Evolutionary conservation across 2,329 filamentous ascomycete species (phyloP).

Genomic region (Claviceps lovelessii): DNA sequence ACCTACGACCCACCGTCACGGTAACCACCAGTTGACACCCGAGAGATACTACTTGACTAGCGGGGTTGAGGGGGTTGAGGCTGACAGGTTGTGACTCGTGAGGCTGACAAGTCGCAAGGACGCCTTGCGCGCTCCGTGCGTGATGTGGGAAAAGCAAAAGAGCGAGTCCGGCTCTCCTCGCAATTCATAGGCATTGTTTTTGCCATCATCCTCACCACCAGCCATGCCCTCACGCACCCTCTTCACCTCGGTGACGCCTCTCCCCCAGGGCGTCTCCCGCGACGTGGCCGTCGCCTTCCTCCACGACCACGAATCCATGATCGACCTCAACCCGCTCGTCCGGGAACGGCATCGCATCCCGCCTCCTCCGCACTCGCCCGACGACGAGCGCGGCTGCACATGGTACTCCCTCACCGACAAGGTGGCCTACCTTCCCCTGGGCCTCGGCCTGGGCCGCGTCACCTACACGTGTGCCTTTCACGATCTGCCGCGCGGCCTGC

Average conservation of each 20-base stretch:
- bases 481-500: constrained; percentile 55
- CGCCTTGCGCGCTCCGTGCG: no score
- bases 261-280: constrained; percentile 54
- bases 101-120: no score
- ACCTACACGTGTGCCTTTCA: constrained; percentile 71
- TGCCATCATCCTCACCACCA: neutral
- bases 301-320: constrained; percentile 69
- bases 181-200: no score
- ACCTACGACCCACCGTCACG: no score
- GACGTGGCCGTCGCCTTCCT: constrained; percentile 61
- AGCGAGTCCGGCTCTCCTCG: no score
- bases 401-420: constrained; percentile 75
- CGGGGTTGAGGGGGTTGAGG: no score
- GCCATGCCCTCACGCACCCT: constrained; percentile 54
- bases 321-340: constrained; percentile 74
- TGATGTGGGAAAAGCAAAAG: no score
- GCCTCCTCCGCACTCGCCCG: constrained; percentile 48
- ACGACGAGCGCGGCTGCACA: constrained; percentile 55
- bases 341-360: constrained; percentile 55
- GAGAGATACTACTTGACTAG: no score
- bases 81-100: no score
- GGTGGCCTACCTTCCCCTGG: constrained; percentile 59
- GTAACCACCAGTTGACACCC: no score
- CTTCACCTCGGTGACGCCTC: constrained; percentile 66
- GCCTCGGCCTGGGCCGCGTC: constrained; percentile 49